Evolutionary conservation across 495 filamentous ascomycete genomes (phyloP).

Genomic region (Ramalina peruviana): DNA sequence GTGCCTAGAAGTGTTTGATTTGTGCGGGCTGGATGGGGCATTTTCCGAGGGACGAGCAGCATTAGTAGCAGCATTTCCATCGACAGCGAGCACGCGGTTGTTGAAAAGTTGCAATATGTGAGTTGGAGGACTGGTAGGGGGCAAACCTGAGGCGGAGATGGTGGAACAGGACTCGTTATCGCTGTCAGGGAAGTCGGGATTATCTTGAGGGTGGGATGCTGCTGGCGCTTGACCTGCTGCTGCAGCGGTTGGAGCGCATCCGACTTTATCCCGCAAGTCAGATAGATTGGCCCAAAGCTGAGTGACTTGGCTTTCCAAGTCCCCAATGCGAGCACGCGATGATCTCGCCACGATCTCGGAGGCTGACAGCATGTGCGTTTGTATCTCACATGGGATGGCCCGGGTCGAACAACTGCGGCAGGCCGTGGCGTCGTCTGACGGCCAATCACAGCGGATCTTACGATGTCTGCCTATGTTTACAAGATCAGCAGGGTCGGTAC

Average conservation of each 20-base stretch:
- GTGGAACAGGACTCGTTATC: slow-evolving; percentile 1
- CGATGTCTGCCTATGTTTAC: slow-evolving; percentile 16
- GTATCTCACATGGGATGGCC: slow-evolving; percentile 15
- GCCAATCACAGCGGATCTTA: slow-evolving; percentile 19
- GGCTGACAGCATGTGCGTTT: slow-evolving; percentile 11
- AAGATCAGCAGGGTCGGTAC: background rate
- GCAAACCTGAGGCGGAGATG: slow-evolving; percentile 9
- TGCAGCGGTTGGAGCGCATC: background rate
- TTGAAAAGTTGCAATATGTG: slow-evolving; percentile 20
- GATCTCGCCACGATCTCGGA: slow-evolving; percentile 5
- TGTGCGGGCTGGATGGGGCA: slow-evolving; percentile 4
- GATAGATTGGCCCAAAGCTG: slow-evolving; percentile 13
- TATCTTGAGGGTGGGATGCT: background rate
- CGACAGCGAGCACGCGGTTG: slow-evolving; percentile 20
- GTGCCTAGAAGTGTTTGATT: background rate
- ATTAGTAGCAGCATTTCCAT: background rate
- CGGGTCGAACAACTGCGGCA: slow-evolving; percentile 19
- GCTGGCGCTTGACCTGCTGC: background rate
- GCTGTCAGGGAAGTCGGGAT: background rate
- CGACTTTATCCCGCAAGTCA: slow-evolving; percentile 14
- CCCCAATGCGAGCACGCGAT: slow-evolving; percentile 17
- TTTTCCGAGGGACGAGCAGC: slow-evolving; percentile 1
- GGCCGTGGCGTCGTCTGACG: slow-evolving; percentile 10
- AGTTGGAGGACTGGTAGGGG: slow-evolving; percentile 12
- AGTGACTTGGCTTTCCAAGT: slow-evolving; percentile 17